Base-by-base conservation (phyloP, 176 grass and related monocot genomes). In the Urochloa ruziziensis region DNA sequence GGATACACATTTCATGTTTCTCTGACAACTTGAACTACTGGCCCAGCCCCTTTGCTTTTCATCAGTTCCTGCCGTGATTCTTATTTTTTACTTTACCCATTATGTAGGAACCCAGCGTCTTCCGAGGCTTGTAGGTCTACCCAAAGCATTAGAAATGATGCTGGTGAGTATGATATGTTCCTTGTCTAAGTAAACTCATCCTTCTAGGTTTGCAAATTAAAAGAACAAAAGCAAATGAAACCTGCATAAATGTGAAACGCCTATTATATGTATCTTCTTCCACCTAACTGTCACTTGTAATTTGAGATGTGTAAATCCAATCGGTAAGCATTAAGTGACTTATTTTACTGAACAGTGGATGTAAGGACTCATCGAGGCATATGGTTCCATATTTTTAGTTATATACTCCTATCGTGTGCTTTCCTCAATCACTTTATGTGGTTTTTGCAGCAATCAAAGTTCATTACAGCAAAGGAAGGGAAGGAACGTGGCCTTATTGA, bases 81-180 rank as follows among this genome's bases (percentile, higher is more conserved):
- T 82, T 14, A 32, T 73, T 27, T 8, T 59, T 25, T 30, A 28
- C 2, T 63, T 62, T 47, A 27, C 66, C 64, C 37, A 40, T 21
- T 46, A 44, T 81, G 11, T 73, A 98, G 96, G 96, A 49, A 98
- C 96, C 44, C 93, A 98, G 73, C 91, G 93, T 74, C 82, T 98
- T 59, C 93, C 96, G 7, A 98, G 96, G 89, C 93, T 98, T 85
- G 91, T 98, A 66, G 93, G 96, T 24, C 84, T 98, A 67, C 74
- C 88, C 30, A 98, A 98, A 82, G 96, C 93, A 67, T 77, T 90
- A 74, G 91, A 98, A 88, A 98, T 98, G 89, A 94, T 98, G 89
- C 67, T 98, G 80, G 93, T 94, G 75, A 86, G 96, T 89, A 44
- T 82, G 80, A 81, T 73, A 35, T 85, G 33, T 85, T 25, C 48